A percentile compares a stretch with the other conserved stretches of the same genome.
Conservation (phyloP, 1,139 yeast genomes). For the Geotrichum australiense region DNA sequence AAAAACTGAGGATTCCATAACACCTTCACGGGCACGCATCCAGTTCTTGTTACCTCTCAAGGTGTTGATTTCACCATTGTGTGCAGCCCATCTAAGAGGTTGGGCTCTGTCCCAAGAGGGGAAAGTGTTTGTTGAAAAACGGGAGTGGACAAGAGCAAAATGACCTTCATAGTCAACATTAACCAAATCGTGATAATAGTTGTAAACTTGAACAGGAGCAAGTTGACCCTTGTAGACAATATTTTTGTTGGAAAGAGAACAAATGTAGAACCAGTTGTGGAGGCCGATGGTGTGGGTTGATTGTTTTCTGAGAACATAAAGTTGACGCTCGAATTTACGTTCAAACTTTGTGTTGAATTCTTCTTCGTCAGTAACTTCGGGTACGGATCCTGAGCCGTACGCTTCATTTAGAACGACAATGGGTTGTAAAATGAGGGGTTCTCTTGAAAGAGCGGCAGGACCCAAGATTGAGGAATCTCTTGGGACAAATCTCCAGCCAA, state of each 20-base stretch:
- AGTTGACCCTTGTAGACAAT: slow-evolving; percentile 97
- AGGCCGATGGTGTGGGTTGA: slow-evolving; percentile 85
- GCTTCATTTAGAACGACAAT: slow-evolving; percentile 63
- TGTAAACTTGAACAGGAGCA: slow-evolving; percentile 93
- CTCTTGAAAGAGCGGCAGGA: slow-evolving; percentile 90
- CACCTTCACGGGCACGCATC: slow-evolving; percentile 99
- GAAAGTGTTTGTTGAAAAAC: slow-evolving; percentile 96
- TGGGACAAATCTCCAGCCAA: slow-evolving; percentile 97
- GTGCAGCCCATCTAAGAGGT: slow-evolving; percentile 96
- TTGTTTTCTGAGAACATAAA: slow-evolving; percentile 82
- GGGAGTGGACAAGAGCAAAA: slow-evolving; percentile 92
- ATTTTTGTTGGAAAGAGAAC: slow-evolving; percentile 81
- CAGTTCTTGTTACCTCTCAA: slow-evolving; percentile 96
- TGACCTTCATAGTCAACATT: slow-evolving; percentile 93
- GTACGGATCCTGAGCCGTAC: slow-evolving; percentile 37
- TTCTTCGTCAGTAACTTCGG: slow-evolving; percentile 33
- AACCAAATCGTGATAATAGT: slow-evolving; percentile 86
- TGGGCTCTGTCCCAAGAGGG: slow-evolving; percentile 99
- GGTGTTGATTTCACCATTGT: slow-evolving; percentile 97
- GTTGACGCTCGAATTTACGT: slow-evolving; percentile 69
- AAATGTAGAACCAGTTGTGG: slow-evolving; percentile 96
- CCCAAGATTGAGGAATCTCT: slow-evolving; percentile 89
- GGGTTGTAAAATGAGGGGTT: slow-evolving; percentile 87
- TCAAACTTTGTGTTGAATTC: slow-evolving; percentile 52
- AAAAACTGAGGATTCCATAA: slow-evolving; percentile 78